Base-by-base conservation (phyloP, 148 eudicot species). In the Cornus controversa region DNA sequence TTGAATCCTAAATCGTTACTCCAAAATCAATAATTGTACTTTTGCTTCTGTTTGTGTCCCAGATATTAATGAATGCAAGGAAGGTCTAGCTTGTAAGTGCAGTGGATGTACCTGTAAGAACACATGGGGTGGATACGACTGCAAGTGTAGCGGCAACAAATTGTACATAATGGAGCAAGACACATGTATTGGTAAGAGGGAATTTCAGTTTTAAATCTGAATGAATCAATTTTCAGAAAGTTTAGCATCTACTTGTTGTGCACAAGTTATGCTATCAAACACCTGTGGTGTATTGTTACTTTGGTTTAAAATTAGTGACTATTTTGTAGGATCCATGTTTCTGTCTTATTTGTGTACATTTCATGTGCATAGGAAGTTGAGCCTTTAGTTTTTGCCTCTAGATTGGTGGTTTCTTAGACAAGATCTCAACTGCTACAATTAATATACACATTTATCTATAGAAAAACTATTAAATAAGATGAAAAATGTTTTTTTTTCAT, bases 31-130 rank as follows among this genome's bases (percentile, higher is more conserved):
- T 22, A 29, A 9, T 8, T 73, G 36, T 25, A 67, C 5, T 69
- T 9, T 20, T 67, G 25, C 40, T 36, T 62, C 29, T 67, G 29
- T 20, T 26, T n/a, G 57, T 71, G 28, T 15, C 15, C 26, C 84
- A 96, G 99, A 96, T 80, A 81, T 92, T 40, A 85, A 96, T 36
- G 99, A 96, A 81, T 96, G 99, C 81, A 86, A 85, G 80, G 91
- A 84, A 37, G 74, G 86, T 57, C 45, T 54, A 24, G 98, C 89
- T 54, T 96, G 99, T 71, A 84, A 90, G 60, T 96, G 99, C 76
- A 79, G 88, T 57, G 91, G 87, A 27, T 96, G 99, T 78, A 80
- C 82, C 82, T 96, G 99, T 83, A 92, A 84, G 84, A 83, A 96
- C 74, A 87, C 82, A 23, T 96, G 93, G 92, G 98, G 99, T 57